Evolutionary conservation across 1,139 yeast species (phyloP).

Genomic region (Yamadazyma spencermartinsiae): DNA sequence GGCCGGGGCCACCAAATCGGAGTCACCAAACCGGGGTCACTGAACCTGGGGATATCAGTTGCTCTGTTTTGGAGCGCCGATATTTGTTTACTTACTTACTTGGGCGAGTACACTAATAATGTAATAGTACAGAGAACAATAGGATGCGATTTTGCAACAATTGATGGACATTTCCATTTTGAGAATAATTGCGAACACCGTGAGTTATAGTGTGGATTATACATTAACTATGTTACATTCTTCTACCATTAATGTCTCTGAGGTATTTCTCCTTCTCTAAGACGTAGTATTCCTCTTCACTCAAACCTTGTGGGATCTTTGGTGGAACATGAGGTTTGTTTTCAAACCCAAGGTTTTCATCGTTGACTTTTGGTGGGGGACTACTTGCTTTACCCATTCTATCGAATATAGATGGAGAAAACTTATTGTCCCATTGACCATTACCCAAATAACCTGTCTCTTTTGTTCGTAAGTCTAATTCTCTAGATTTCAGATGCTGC

Average conservation of each 20-base stretch:
- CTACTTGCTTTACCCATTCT: slow-evolving; percentile 14
- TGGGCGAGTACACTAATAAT: too few species aligned
- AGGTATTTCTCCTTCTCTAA: slow-evolving; percentile 44
- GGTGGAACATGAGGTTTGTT: slow-evolving; percentile 52
- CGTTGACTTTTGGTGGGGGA: slow-evolving; percentile 12
- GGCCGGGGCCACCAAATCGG: too few species aligned
- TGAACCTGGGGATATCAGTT: too few species aligned
- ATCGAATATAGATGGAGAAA: slow-evolving; percentile 45
- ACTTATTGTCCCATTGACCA: slow-evolving; percentile 35
- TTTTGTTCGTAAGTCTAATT: slow-evolving; percentile 25
- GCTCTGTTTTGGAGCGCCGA: too few species aligned
- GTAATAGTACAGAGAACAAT: too few species aligned
- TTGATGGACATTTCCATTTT: too few species aligned
- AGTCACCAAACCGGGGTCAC: too few species aligned
- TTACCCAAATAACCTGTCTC: slow-evolving; percentile 41
- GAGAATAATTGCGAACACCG: too few species aligned
- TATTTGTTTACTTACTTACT: too few species aligned
- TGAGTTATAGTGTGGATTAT: too few species aligned
- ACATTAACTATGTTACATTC: slow-evolving; percentile 20
- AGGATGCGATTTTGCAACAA: too few species aligned
- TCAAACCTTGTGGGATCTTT: slow-evolving; percentile 53
- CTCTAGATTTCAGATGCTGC: slow-evolving; percentile 21
- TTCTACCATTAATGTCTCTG: slow-evolving; percentile 44
- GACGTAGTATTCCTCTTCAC: slow-evolving; percentile 48
- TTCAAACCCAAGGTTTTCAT: slow-evolving; percentile 27